Evolutionary conservation across 352 stramenopile species (phyloP).

Genomic region (Phytopythium cucurbitacearum): DNA sequence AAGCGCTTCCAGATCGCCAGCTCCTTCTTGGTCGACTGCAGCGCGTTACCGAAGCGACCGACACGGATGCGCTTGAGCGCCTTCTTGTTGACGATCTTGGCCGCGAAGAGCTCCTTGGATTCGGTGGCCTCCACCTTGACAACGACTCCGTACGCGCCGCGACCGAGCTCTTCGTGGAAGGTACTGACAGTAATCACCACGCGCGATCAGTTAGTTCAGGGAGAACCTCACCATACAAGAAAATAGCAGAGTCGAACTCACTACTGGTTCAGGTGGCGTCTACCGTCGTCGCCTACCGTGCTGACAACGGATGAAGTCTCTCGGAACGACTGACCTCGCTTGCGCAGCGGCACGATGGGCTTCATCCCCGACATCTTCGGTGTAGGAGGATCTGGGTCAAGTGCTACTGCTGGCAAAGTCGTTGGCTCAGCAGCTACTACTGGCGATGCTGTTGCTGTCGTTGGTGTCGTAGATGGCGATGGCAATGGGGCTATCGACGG

Average conservation of each 20-base stretch:
- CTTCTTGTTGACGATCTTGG: conserved; percentile 79
- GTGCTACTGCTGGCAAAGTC: no score
- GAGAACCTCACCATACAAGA: neutral
- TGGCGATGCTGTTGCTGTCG: no score
- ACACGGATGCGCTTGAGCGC: conserved; percentile 65
- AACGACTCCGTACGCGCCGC: conserved; percentile 70
- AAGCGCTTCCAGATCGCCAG: conserved; percentile 97
- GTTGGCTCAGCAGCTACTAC: no score
- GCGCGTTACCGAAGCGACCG: conserved; percentile 65
- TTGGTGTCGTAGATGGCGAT: no score
- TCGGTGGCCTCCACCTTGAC: conserved; percentile 66
- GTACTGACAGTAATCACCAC: conserved; percentile 24
- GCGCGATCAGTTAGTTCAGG: no score
- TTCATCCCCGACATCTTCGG: conserved; percentile 39
- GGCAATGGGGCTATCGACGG: no score
- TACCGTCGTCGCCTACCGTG: conserved; percentile 45
- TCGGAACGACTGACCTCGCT: conserved; percentile 62
- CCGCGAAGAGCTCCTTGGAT: conserved; percentile 63
- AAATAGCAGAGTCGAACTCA: conserved; percentile 18
- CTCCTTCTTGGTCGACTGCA: conserved; percentile 88
- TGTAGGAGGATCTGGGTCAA: no score
- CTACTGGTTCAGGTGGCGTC: conserved; percentile 73
- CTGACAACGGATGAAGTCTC: conserved; percentile 56
- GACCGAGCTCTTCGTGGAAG: conserved; percentile 66
- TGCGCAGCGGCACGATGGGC: conserved; percentile 49